Evolutionary conservation across 1,139 yeast genomes (phyloP).

Genomic region (Magnusiomyces magnusii): DNA sequence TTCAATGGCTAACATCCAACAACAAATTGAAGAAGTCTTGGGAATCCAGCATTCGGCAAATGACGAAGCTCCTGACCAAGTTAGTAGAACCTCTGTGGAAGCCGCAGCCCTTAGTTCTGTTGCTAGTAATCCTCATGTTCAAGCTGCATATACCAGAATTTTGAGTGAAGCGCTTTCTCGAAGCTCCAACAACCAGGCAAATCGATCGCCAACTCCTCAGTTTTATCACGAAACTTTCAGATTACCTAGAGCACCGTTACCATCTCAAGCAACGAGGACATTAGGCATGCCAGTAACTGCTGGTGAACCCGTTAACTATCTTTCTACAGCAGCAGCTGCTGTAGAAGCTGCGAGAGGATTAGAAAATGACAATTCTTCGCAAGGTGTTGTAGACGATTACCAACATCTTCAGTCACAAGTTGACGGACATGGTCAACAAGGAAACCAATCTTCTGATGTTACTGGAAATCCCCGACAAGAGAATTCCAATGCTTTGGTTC

Average conservation of each 20-base stretch:
- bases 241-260: not conserved
- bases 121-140: not conserved
- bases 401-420: not conserved
- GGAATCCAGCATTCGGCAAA: not conserved
- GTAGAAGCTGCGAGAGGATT: not conserved
- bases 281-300: not conserved
- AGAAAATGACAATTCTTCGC: constrained; percentile 5
- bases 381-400: not conserved
- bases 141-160: constrained; percentile 2
- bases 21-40: constrained; percentile 5
- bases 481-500: not conserved
- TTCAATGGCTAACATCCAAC: not conserved
- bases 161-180: not conserved
- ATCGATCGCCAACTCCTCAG: not conserved
- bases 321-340: not conserved
- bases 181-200: not conserved
- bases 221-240: not conserved
- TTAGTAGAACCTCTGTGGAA: not conserved
- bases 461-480: not conserved
- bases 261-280: not conserved
- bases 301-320: not conserved
- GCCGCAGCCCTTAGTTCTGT: not conserved
- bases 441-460: not conserved
- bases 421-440: not conserved
- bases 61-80: not conserved